Percentiles rank a stretch among this genome's conserved stretches.
These are phyloP conservation scores for Hura crepitans DNA, from an alignment of 441 rosid species.

Conservation along the genomic window DNA sequence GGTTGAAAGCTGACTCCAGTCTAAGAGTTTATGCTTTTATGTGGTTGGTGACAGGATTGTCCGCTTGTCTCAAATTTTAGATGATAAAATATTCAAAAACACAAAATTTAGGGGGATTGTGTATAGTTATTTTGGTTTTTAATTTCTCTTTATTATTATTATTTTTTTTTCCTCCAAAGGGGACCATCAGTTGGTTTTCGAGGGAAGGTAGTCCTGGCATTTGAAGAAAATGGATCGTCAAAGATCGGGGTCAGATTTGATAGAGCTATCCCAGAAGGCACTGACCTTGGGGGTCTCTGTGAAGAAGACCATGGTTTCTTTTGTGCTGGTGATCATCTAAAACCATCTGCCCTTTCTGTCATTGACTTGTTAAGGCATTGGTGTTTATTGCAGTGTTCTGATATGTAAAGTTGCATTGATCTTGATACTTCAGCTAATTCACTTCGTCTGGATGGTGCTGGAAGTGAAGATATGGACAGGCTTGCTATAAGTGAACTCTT, in stretches of 20 bases:
- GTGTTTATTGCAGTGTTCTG: slow-evolving; percentile 4
- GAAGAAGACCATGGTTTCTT: slow-evolving; percentile 92
- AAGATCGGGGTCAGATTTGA: slow-evolving; percentile 97
- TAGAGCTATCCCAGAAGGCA: slow-evolving; percentile 80
- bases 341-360: slow-evolving; percentile 8
- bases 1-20: not conserved
- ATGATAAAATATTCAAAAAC: not conserved
- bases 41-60: not conserved
- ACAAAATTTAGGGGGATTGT: not conserved
- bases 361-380: not conserved
- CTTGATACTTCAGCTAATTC: slow-evolving; percentile 53
- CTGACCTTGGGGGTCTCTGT: slow-evolving; percentile 90
- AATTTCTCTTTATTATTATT: not conserved
- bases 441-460: slow-evolving; percentile 73
- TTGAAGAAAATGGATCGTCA: slow-evolving; percentile 85
- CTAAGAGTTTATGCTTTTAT: not conserved
- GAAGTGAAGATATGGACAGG: slow-evolving; percentile 78
- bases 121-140: not conserved
- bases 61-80: not conserved
- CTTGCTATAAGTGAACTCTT: slow-evolving; percentile 82
- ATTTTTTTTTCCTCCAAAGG: slow-evolving; percentile 34
- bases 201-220: slow-evolving; percentile 89
- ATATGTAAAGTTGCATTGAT: slow-evolving; percentile 4
- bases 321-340: slow-evolving; percentile 60
- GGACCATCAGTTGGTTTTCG: slow-evolving; percentile 79